phyloP scores from a whole-genome alignment of 2,329 filamentous ascomycete species.

The Colletotrichum australisinense region DNA sequence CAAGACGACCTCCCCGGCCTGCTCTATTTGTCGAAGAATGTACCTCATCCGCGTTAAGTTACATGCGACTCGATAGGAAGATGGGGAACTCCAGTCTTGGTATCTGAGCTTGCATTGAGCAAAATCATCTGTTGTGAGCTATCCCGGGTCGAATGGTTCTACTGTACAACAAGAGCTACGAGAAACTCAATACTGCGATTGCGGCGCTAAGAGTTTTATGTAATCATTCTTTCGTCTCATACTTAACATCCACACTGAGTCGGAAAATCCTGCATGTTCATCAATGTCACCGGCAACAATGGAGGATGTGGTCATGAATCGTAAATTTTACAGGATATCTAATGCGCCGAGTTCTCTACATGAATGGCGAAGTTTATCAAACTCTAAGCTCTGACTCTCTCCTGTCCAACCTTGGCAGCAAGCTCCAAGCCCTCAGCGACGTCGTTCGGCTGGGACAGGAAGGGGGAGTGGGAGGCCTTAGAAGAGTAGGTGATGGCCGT shows the following conservation, averaged over 20 bases:
- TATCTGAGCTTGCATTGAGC: too few relatives aligned
- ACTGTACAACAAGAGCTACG: too few relatives aligned
- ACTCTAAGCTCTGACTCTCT: constrained; percentile 14
- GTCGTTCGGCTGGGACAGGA: constrained; percentile 12
- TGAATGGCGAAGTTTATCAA: neutral
- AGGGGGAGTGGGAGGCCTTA: constrained; percentile 29
- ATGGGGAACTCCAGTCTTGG: too few relatives aligned
- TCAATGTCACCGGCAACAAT: neutral
- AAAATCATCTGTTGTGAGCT: too few relatives aligned
- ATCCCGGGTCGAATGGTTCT: too few relatives aligned
- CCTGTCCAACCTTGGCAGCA: constrained; percentile 16
- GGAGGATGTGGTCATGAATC: neutral
- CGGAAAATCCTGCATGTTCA: neutral
- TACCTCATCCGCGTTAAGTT: neutral
- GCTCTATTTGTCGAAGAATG: neutral
- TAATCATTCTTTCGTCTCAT: neutral
- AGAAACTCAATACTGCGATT: too few relatives aligned
- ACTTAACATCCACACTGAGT: neutral
- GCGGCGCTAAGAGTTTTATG: neutral
- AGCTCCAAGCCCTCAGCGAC: constrained; percentile 12
- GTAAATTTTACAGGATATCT: neutral
- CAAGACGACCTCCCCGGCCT: neutral
- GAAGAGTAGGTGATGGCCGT: constrained; percentile 12
- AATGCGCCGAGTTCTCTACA: neutral
- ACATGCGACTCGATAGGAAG: too few relatives aligned